Conservation (phyloP, 2,329 filamentous ascomycete species). For the Diaporthe capsici region DNA sequence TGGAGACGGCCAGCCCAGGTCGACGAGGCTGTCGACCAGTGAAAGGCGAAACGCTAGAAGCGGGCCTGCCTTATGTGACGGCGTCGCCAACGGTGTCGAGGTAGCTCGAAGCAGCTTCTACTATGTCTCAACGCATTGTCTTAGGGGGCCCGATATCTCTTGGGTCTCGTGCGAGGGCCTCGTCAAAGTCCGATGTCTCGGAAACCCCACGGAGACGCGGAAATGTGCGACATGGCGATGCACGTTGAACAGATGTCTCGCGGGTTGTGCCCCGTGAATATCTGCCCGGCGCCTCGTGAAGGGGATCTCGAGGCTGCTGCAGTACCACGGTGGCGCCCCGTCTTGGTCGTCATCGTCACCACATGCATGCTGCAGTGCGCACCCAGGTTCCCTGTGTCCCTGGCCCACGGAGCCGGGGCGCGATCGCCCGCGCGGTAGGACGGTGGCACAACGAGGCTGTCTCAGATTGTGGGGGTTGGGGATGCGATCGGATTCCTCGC, state of each 20-base stretch:
- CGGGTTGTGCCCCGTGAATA: not conserved
- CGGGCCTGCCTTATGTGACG: not conserved
- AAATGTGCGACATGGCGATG: constrained; percentile 11
- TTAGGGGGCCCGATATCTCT: not conserved
- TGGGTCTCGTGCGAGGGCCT: constrained; percentile 12
- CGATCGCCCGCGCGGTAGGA: constrained; percentile 28
- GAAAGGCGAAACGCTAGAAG: not conserved
- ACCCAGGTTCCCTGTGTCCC: not conserved
- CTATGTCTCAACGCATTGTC: constrained; percentile 19
- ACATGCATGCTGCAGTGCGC: constrained; percentile 14
- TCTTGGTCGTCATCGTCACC: not conserved
- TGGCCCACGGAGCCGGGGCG: constrained; percentile 21
- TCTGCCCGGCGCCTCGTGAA: constrained; percentile 6
- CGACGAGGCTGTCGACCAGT: not conserved
- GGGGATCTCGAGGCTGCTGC: constrained; percentile 5
- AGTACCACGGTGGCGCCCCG: constrained; percentile 17
- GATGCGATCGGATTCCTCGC: constrained; percentile 24
- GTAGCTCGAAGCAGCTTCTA: not conserved
- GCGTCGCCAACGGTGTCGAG: constrained; percentile 5
- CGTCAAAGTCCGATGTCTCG: constrained; percentile 11
- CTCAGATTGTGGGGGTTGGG: constrained; percentile 25
- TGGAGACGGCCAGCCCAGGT: not conserved
- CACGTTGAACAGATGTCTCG: constrained; percentile 23
- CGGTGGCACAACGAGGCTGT: constrained; percentile 27
- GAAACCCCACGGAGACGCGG: constrained; percentile 4